phyloP scores from a whole-genome alignment of 768 basidiomycete species.

The Mycena kentingensis region DNA sequence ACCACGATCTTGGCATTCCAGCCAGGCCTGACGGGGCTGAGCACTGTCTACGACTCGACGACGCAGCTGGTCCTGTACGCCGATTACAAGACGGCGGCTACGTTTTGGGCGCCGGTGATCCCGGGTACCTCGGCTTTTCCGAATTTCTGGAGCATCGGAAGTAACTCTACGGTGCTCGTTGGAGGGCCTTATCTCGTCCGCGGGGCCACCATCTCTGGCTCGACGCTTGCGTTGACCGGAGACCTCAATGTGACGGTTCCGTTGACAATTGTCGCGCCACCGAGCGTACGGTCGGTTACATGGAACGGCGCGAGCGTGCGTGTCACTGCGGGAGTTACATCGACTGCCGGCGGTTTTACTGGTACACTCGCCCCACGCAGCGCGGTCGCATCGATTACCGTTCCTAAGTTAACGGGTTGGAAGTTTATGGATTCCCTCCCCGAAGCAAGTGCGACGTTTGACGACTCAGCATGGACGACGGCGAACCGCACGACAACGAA shows the following conservation, averaged over 20 bases:
- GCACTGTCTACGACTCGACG: conserved; percentile 67
- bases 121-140: conserved; percentile 44
- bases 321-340: conserved; percentile 28
- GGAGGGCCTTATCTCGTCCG: conserved; percentile 69
- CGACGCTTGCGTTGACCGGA: conserved; percentile 61
- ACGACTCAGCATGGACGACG: conserved; percentile 63
- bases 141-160: conserved; percentile 73
- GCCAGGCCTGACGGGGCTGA: conserved; percentile 56
- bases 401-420: conserved; percentile 64
- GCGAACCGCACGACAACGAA: conserved; percentile 75
- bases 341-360: conserved; percentile 47
- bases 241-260: conserved; percentile 63
- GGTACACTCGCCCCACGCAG: conserved; percentile 41
- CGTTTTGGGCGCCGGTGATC: conserved; percentile 78
- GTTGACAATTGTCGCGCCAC: conserved; percentile 69
- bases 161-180: conserved; percentile 67
- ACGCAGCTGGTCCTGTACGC: conserved; percentile 69
- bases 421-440: conserved; percentile 75
- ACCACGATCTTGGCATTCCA: conserved; percentile 55
- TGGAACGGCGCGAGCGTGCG: conserved; percentile 70
- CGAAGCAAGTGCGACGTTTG: conserved; percentile 57
- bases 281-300: conserved; percentile 49
- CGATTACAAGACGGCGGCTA: conserved; percentile 65
- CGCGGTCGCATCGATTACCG: conserved; percentile 33
- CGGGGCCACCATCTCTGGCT: conserved; percentile 49